Evolutionary conservation across 345 rosid species (phyloP).

Genomic region (Gossypium mustelinum): DNA sequence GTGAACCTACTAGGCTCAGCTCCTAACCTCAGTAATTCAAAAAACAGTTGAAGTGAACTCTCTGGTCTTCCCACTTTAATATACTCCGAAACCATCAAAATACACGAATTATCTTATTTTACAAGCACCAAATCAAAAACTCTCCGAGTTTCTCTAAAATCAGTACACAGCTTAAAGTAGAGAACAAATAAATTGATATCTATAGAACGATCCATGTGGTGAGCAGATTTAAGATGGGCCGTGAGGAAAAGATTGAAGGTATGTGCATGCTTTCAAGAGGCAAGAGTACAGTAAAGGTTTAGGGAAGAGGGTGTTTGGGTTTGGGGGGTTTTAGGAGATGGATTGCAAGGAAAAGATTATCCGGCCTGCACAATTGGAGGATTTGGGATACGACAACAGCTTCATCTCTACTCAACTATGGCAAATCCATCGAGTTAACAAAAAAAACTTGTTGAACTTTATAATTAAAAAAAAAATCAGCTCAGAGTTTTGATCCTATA

Average conservation of each 20-base stretch:
- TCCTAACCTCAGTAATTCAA: constrained; percentile 56
- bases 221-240: constrained; percentile 83
- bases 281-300: constrained; percentile 61
- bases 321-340: constrained; percentile 39
- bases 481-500: too few species aligned
- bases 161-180: constrained; percentile 48
- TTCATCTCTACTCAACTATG: too few species aligned
- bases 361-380: constrained; percentile 48
- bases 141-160: constrained; percentile 51
- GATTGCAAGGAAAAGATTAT: constrained; percentile 47
- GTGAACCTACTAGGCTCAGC: constrained; percentile 68
- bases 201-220: constrained; percentile 55
- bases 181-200: constrained; percentile 78
- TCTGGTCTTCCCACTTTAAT: constrained; percentile 40
- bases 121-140: constrained; percentile 54
- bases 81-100: constrained; percentile 76
- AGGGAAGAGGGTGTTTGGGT: constrained; percentile 15
- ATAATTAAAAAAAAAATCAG: too few species aligned
- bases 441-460: too few species aligned
- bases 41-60: constrained; percentile 51
- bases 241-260: constrained; percentile 42
- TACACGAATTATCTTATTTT: constrained; percentile 77
- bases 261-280: constrained; percentile 66
- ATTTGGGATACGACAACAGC: constrained; percentile 23
- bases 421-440: too few species aligned